These are phyloP conservation scores for Lasiosphaeriaceae sp. DNA, from an alignment of 495 filamentous ascomycete species.

Conservation along the genomic window DNA sequence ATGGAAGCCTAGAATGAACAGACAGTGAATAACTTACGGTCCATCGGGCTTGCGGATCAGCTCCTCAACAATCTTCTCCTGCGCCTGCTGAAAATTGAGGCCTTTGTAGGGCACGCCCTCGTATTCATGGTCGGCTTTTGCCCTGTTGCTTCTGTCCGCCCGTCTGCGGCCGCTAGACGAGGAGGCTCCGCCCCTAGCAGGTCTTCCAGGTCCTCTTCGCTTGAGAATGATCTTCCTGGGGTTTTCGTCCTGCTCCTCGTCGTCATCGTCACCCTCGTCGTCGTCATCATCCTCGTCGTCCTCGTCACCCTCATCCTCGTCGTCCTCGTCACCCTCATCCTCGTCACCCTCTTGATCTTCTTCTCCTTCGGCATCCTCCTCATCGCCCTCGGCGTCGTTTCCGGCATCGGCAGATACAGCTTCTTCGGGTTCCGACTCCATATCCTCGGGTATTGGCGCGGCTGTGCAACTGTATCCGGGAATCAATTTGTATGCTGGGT, in stretches of 20 bases:
- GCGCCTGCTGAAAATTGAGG: slow-evolving; percentile 71
- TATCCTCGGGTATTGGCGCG: slow-evolving; percentile 53
- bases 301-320: slow-evolving; percentile 21
- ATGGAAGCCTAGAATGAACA: not conserved
- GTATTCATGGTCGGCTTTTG: slow-evolving; percentile 49
- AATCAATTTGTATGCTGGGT: slow-evolving; percentile 63
- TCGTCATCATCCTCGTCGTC: slow-evolving; percentile 28
- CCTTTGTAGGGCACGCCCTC: slow-evolving; percentile 54
- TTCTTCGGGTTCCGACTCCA: slow-evolving; percentile 22
- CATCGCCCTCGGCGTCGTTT: slow-evolving; percentile 13
- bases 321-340: slow-evolving; percentile 22
- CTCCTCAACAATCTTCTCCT: slow-evolving; percentile 73
- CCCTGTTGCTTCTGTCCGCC: slow-evolving; percentile 16
- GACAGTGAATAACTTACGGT: slow-evolving; percentile 46
- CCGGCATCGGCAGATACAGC: slow-evolving; percentile 11
- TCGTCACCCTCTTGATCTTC: slow-evolving; percentile 17
- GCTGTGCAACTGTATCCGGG: slow-evolving; percentile 55
- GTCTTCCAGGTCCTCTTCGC: slow-evolving; percentile 28
- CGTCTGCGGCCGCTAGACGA: slow-evolving; percentile 4
- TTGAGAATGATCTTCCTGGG: slow-evolving; percentile 28
- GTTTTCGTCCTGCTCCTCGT: slow-evolving; percentile 29
- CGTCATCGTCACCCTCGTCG: slow-evolving; percentile 31
- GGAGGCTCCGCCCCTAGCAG: slow-evolving; percentile 2
- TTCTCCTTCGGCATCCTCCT: slow-evolving; percentile 23
- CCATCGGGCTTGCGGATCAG: slow-evolving; percentile 60